Evolutionary conservation across 352 stramenopile genomes (phyloP).

Genomic region (Phytophthora citrophthora): DNA sequence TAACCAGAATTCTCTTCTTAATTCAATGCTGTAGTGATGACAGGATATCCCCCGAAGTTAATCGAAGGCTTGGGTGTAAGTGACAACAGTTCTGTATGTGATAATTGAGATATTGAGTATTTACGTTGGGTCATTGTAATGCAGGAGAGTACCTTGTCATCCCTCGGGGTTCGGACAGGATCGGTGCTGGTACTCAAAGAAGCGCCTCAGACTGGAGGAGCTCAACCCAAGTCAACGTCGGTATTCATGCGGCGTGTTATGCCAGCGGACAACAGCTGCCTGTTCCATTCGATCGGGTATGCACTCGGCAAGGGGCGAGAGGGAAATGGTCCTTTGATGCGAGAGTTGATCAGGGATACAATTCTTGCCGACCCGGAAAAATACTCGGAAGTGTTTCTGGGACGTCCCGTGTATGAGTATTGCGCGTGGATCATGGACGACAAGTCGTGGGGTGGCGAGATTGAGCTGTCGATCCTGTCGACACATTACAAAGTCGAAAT

Average conservation of each 20-base stretch:
- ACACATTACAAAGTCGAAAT: conserved; percentile 81
- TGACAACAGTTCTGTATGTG: conserved; percentile 6
- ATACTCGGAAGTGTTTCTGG: conserved; percentile 84
- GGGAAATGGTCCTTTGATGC: conserved; percentile 65
- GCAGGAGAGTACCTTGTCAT: conserved; percentile 53
- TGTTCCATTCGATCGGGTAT: conserved; percentile 87
- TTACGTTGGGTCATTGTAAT: background rate
- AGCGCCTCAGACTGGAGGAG: conserved; percentile 29
- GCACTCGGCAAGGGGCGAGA: conserved; percentile 69
- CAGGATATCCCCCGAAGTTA: conserved; percentile 72
- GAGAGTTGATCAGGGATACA: conserved; percentile 74
- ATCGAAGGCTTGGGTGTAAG: conserved; percentile 67
- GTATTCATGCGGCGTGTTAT: conserved; percentile 80
- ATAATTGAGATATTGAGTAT: background rate
- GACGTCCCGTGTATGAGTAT: conserved; percentile 80
- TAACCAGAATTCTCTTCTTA: background rate
- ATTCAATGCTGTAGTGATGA: conserved; percentile 61
- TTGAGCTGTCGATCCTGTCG: conserved; percentile 88
- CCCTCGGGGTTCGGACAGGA: conserved; percentile 66
- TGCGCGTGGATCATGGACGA: conserved; percentile 85
- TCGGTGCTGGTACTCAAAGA: conserved; percentile 82
- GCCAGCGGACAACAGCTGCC: conserved; percentile 85
- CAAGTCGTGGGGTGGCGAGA: conserved; percentile 87
- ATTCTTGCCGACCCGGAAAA: conserved; percentile 63
- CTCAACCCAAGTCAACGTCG: conserved; percentile 36